Percentiles rank a stretch among this genome's conserved stretches.
Evolutionary conservation across 78 protist genomes (phyloP).

Genomic region (Dictyostelium intermedium): DNA sequence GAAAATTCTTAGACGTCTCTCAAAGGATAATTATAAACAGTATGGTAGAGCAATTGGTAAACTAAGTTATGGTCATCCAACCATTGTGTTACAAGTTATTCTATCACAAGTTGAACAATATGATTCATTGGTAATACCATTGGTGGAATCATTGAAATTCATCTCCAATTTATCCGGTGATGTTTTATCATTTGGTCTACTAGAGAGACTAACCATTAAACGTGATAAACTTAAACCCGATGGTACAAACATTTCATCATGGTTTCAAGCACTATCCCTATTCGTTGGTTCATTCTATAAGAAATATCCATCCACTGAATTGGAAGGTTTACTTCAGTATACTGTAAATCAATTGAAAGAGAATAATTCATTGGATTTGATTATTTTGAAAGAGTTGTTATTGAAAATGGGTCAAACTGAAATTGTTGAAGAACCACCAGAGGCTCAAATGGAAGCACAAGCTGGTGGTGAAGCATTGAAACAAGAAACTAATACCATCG

Average conservation of each 20-base stretch:
- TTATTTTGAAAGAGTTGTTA: slow-evolving; percentile 53
- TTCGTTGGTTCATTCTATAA: slow-evolving; percentile 77
- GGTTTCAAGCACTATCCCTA: slow-evolving; percentile 69
- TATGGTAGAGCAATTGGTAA: slow-evolving; percentile 78
- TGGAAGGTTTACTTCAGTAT: slow-evolving; percentile 53
- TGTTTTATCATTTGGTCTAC: slow-evolving; percentile 16
- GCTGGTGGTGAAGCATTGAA: slow-evolving; percentile 85
- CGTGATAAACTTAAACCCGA: slow-evolving; percentile 72
- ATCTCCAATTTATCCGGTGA: slow-evolving; percentile 52
- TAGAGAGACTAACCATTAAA: slow-evolving; percentile 18
- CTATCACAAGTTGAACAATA: slow-evolving; percentile 59
- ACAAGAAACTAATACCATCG: not conserved
- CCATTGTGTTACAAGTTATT: slow-evolving; percentile 52
- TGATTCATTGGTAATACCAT: slow-evolving; percentile 59
- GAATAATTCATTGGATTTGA: slow-evolving; percentile 60
- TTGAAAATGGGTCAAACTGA: slow-evolving; percentile 72
- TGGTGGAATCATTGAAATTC: slow-evolving; percentile 75
- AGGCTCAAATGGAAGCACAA: slow-evolving; percentile 64
- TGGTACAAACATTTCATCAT: slow-evolving; percentile 77
- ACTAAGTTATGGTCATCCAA: slow-evolving; percentile 61
- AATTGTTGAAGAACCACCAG: slow-evolving; percentile 66
- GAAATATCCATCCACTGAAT: slow-evolving; percentile 67
- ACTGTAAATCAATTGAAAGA: slow-evolving; percentile 36
- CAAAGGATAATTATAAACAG: slow-evolving; percentile 83
- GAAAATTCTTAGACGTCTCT: slow-evolving; percentile 68